Base-by-base conservation (phyloP, 768 basidiomycete species). In the Tricholoma terreum region DNA sequence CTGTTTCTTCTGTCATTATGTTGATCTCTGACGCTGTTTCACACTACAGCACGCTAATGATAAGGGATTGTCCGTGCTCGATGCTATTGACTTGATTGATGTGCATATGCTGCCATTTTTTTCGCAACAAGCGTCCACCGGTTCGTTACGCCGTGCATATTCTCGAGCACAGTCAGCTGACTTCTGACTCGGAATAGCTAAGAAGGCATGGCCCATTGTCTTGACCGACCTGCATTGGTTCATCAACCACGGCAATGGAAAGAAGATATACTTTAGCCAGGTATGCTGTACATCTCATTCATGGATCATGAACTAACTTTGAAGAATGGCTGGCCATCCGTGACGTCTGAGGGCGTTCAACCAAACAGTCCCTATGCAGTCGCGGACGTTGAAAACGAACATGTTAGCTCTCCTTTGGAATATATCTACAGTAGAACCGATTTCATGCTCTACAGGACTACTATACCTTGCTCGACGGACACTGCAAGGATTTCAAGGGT, bases 301-400 rank as follows among this genome's bases (percentile, higher is more conserved):
- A 27, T 40, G 17, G 46, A n/a, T 27, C 30, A n/a, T 24, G 19
- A 31, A 36, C 38, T 30, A 48, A 38, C 2, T n/a, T 19, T 42
- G 3, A 57, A 90, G 89, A 90, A 89, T 65, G 87, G 89, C 36
- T 90, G 88, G 89, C 89, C 89, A 0, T 89, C 87, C 0, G 74
- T 75, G 48, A 85, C 84, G 0, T 90, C 80, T 15, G 34, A 67
- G 1, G 75, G 81, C 8, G 86, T 90, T 10, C 75, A 88, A 58
- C 82, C 88, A 2, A 90, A 90, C 66, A 86, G 83, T 60, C 75
- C 76, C 0, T 58, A 66, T 48, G 89, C 89, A 4, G 78, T 87
- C 6, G 81, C 87, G 1, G 75, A 83, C 65, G 72, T 88, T 27
- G 65, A 70, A n/a, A 87, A 83, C 57, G 89, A 87, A 69, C 76